A percentile compares a stretch with the other conserved stretches of the same genome.
These are phyloP conservation scores for Porogramme epimiltina DNA, from an alignment of 1,284 basidiomycete species.

Conservation along the genomic window DNA sequence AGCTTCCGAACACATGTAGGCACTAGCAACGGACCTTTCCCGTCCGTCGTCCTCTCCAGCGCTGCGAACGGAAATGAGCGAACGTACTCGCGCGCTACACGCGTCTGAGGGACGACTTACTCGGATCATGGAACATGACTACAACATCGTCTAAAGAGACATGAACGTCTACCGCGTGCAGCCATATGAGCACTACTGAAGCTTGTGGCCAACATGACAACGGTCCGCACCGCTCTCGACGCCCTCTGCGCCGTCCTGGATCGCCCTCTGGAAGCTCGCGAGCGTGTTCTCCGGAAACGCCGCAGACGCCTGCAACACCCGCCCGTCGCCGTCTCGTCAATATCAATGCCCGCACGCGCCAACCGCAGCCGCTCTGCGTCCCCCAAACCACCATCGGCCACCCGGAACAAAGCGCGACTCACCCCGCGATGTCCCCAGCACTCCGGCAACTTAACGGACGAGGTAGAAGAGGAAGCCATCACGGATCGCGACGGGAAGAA, in stretches of 20 bases:
- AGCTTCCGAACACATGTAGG: not conserved
- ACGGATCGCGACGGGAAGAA: not conserved
- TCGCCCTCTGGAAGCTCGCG: slow-evolving; percentile 90
- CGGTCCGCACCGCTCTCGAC: slow-evolving; percentile 88
- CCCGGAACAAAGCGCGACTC: slow-evolving; percentile 35
- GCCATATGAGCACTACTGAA: slow-evolving; percentile 22
- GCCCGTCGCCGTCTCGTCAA: slow-evolving; percentile 5
- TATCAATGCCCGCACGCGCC: not conserved
- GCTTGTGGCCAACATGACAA: no score
- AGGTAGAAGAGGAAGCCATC: slow-evolving; percentile 7
- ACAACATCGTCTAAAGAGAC: slow-evolving; percentile 90
- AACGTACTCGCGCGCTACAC: no score
- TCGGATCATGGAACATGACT: slow-evolving; percentile 95
- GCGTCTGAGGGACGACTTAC: no score
- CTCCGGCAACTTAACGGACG: slow-evolving; percentile 42
- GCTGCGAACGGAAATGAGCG: no score
- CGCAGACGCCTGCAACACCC: slow-evolving; percentile 71
- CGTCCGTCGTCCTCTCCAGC: slow-evolving; percentile 69
- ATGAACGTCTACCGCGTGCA: slow-evolving; percentile 79
- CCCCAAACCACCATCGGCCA: not conserved
- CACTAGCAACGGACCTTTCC: slow-evolving; percentile 46
- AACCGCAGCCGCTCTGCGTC: not conserved
- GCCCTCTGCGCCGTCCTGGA: slow-evolving; percentile 91
- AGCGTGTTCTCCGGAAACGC: slow-evolving; percentile 91
- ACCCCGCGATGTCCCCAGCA: slow-evolving; percentile 97